Base-by-base conservation (phyloP, 805 yeast species). In the Metschnikowia anglica region DNA sequence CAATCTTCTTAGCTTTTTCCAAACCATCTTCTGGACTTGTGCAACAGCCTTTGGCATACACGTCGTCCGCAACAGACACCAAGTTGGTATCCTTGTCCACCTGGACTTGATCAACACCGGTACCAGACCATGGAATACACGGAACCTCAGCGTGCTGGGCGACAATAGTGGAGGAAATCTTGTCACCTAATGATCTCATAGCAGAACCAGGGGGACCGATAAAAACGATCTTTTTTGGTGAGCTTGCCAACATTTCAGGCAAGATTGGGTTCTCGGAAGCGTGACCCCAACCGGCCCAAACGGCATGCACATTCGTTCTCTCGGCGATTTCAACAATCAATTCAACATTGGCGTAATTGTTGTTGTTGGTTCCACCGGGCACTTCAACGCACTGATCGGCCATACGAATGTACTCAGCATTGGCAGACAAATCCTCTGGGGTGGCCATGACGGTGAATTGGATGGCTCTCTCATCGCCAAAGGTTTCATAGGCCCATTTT, bases 221-320 rank as follows among this genome's bases (percentile, higher is more conserved):
- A 61, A 93, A 93, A 43, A 93, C 76, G 58, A 95, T 85, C 60
- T 79, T 86, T 66, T 88, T 85, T 47, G 90, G 88, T 15, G 97
- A 88, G n/a, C 84, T 83, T 12, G 98, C 97, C 63, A 93, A 76
- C 66, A 78, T 81, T 68, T 93, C 99, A 21, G 99, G 99, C 53
- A 93, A 79, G 35, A 73, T 65, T 20, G 99, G 99, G 70, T 95
- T 91, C 73, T 93, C 99, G n/a, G 97, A 88, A 21, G 99, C 99
- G 64, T 95, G 99, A 59, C 99, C 99, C 99, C 99, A 93, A 59
- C 99, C 99, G 26, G 99, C 99, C 99, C 99, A 93, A 45, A 93
- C 99, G 19, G 99, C 99, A 64, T 93, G 96, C 43, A 87, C 97
- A 53, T 88, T 80, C 33, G 95, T 85, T 72, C 97, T 85, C 72